Conservation (phyloP, 208 protist genomes). For the Trypanosoma melophagium region DNA sequence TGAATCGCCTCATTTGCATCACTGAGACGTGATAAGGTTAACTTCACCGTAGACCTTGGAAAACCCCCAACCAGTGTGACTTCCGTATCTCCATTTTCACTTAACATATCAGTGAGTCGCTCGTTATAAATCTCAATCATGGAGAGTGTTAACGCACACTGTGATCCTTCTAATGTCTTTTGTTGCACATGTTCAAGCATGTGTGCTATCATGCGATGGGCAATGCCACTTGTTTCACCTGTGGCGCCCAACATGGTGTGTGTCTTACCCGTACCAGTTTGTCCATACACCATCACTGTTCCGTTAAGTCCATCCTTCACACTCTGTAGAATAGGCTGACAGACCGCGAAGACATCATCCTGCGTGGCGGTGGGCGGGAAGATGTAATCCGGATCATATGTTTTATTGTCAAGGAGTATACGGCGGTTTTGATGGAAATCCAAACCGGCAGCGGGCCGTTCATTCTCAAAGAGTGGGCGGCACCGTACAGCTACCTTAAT, state of each 20-base stretch:
- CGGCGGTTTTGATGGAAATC: slow-evolving; percentile 73
- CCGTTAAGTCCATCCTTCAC: slow-evolving; percentile 91
- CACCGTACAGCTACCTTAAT: slow-evolving; percentile 88
- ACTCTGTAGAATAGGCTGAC: slow-evolving; percentile 82
- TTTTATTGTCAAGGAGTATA: slow-evolving; percentile 86
- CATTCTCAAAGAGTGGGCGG: slow-evolving; percentile 78
- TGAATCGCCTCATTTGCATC: slow-evolving; percentile 80
- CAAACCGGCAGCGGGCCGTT: slow-evolving; percentile 68
- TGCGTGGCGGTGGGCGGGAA: slow-evolving; percentile 71
- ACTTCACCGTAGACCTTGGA: slow-evolving; percentile 64
- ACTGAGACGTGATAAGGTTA: slow-evolving; percentile 62
- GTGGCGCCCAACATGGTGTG: slow-evolving; percentile 94
- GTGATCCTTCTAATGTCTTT: slow-evolving; percentile 81
- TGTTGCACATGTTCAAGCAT: slow-evolving; percentile 89
- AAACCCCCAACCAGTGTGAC: slow-evolving; percentile 85
- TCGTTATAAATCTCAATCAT: slow-evolving; percentile 95
- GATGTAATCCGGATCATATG: slow-evolving; percentile 88
- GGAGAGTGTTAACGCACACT: slow-evolving; percentile 87
- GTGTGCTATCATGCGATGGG: slow-evolving; percentile 89
- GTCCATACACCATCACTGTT: slow-evolving; percentile 93
- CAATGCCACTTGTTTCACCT: slow-evolving; percentile 64
- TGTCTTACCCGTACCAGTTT: slow-evolving; percentile 96
- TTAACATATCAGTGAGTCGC: slow-evolving; percentile 89
- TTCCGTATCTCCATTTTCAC: slow-evolving; percentile 71
- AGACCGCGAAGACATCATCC: slow-evolving; percentile 83